Percentiles rank a stretch among this genome's conserved stretches.
Conservation (phyloP, 2,329 filamentous ascomycete genomes). For the Colletotrichum shisoi region DNA sequence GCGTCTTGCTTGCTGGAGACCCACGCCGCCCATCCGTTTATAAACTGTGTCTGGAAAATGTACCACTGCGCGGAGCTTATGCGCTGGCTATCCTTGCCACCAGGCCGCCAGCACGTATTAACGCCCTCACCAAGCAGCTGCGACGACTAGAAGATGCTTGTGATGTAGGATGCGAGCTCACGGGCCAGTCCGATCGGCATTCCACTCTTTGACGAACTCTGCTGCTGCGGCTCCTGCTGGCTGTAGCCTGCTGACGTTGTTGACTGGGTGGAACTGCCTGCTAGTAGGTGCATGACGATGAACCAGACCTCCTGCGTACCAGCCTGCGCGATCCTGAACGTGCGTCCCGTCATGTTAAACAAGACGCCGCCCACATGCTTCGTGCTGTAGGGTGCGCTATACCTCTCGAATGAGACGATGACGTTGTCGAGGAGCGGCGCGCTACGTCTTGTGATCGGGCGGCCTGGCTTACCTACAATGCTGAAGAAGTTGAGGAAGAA, state of each 20-base stretch:
- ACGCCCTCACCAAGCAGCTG: constrained; percentile 11
- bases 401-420: not conserved
- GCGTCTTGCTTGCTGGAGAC: no score
- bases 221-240: not conserved
- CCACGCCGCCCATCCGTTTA: no score
- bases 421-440: constrained; percentile 10
- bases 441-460: not conserved
- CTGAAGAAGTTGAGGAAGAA: constrained; percentile 26
- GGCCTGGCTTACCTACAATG: constrained; percentile 6
- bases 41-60: no score
- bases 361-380: constrained; percentile 13
- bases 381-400: not conserved
- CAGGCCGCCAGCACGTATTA: constrained; percentile 8
- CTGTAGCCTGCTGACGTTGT: no score
- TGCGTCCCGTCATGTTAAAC: constrained; percentile 11
- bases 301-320: constrained; percentile 21
- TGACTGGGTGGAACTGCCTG: no score
- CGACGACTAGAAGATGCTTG: not conserved
- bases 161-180: constrained; percentile 20
- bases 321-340: constrained; percentile 16
- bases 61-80: constrained; percentile 16
- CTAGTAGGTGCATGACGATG: constrained; percentile 20
- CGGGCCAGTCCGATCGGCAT: not conserved
- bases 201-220: not conserved
- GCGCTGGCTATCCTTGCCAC: constrained; percentile 1